Evolutionary conservation across 352 stramenopile species (phyloP).

Genomic region (Pythium monospermum): DNA sequence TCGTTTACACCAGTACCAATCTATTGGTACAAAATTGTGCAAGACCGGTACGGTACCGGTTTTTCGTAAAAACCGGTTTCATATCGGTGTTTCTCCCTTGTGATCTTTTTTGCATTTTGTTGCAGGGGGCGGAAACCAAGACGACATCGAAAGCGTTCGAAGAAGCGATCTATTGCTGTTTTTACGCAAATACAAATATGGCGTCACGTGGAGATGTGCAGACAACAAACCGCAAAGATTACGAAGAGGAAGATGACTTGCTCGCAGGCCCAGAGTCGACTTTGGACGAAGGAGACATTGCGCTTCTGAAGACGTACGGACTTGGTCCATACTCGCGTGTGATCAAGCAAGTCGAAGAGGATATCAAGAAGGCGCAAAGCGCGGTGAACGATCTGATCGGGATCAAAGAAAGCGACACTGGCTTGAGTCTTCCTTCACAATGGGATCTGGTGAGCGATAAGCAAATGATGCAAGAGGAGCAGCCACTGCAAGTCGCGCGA

Average conservation of each 20-base stretch:
- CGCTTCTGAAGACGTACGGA: constrained; percentile 98
- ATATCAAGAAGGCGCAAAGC: constrained; percentile 97
- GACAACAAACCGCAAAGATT: constrained; percentile 94
- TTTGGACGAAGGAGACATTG: constrained; percentile 96
- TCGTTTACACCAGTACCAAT: too few species aligned
- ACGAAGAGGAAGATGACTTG: constrained; percentile 92
- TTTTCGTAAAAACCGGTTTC: not conserved
- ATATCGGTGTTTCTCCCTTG: not conserved
- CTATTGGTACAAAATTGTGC: too few species aligned
- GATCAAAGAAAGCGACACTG: constrained; percentile 99
- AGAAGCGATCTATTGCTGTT: not conserved
- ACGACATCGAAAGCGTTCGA: constrained; percentile 1
- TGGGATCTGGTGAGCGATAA: constrained; percentile 99
- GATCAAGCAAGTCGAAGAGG: constrained; percentile 98
- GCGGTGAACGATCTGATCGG: constrained; percentile 90
- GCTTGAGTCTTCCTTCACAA: constrained; percentile 95
- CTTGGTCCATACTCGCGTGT: constrained; percentile 94
- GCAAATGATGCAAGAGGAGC: constrained; percentile 99
- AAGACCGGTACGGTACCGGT: not conserved
- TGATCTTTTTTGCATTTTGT: not conserved
- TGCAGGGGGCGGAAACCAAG: not conserved
- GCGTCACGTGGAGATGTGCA: constrained; percentile 88
- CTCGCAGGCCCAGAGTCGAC: constrained; percentile 71
- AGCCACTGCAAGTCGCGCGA: constrained; percentile 94
- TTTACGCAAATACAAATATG: constrained; percentile 22